phyloP scores from a whole-genome alignment of 108 stramenopile species.

The Poteriospumella lacustris region DNA sequence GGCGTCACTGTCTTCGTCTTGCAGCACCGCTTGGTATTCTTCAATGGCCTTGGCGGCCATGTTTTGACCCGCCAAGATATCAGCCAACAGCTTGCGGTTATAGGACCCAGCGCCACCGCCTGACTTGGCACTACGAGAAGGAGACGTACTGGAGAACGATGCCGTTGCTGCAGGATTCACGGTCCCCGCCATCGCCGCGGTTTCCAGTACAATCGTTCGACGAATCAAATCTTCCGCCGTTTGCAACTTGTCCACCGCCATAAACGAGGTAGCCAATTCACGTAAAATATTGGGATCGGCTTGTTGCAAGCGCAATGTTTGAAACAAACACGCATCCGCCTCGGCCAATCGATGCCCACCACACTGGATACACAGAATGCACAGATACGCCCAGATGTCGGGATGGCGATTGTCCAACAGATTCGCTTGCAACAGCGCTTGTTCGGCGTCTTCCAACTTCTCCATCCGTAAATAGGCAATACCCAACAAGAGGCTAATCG shows the following conservation, averaged over 20 bases:
- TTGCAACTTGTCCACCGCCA: slow-evolving; percentile 21
- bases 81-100: slow-evolving; percentile 17
- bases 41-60: slow-evolving; percentile 6
- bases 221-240: slow-evolving; percentile 19
- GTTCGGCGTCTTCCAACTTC: slow-evolving; percentile 5
- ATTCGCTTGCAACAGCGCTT: slow-evolving; percentile 19
- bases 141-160: too few species aligned
- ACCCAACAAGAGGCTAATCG: background rate
- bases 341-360: background rate
- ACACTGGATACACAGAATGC: background rate
- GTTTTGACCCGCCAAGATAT: slow-evolving; percentile 22
- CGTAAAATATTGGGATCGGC: background rate
- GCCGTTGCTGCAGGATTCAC: too few species aligned
- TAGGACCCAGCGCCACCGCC: too few species aligned
- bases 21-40: background rate
- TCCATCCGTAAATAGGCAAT: slow-evolving; percentile 5
- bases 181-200: background rate
- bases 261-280: slow-evolving; percentile 13
- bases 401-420: slow-evolving; percentile 22
- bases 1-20: background rate
- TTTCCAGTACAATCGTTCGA: background rate
- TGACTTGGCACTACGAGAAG: background rate
- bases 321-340: background rate
- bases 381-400: slow-evolving; percentile 13
- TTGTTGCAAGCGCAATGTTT: background rate